Evolutionary conservation across 2,329 filamentous ascomycete genomes (phyloP).

Genomic region (Stagonosporopsis tanaceti): DNA sequence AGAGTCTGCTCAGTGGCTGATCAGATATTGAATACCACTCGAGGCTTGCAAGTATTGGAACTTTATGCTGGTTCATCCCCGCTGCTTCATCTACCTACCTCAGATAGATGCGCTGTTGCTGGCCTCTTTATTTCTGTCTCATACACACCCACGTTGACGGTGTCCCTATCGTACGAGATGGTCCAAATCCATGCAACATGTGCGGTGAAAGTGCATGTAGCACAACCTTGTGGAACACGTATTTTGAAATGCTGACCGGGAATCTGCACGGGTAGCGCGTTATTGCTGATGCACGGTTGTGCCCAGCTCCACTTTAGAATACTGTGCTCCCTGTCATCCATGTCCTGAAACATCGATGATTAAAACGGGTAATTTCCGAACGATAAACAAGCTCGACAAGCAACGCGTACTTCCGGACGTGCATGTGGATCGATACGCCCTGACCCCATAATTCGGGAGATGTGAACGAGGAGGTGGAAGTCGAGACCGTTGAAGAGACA

Average conservation of each 20-base stretch:
- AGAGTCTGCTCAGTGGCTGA: background rate
- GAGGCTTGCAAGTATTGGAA: background rate
- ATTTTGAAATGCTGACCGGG: no score
- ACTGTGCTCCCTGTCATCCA: constrained; percentile 7
- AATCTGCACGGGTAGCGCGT: background rate
- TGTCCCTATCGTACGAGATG: background rate
- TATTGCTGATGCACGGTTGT: constrained; percentile 9
- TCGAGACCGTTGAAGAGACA: background rate
- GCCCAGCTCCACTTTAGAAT: constrained; percentile 6
- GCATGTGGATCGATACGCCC: constrained; percentile 1
- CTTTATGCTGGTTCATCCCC: background rate
- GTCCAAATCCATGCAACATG: background rate
- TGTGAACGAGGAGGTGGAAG: background rate
- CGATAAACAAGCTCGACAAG: constrained; percentile 5
- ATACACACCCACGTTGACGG: background rate
- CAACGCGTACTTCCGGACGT: constrained; percentile 11
- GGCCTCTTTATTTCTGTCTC: background rate
- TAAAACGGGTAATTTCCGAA: constrained; percentile 15
- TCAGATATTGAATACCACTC: background rate
- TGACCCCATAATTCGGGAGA: constrained; percentile 8
- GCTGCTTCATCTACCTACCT: background rate
- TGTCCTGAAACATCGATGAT: constrained; percentile 16
- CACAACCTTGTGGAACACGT: background rate
- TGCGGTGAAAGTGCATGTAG: background rate
- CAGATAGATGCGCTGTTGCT: background rate